Percentiles rank a stretch among this genome's conserved stretches.
phyloP scores from a whole-genome alignment of 2,329 filamentous ascomycete genomes.

The Cercospora nicotianae region DNA sequence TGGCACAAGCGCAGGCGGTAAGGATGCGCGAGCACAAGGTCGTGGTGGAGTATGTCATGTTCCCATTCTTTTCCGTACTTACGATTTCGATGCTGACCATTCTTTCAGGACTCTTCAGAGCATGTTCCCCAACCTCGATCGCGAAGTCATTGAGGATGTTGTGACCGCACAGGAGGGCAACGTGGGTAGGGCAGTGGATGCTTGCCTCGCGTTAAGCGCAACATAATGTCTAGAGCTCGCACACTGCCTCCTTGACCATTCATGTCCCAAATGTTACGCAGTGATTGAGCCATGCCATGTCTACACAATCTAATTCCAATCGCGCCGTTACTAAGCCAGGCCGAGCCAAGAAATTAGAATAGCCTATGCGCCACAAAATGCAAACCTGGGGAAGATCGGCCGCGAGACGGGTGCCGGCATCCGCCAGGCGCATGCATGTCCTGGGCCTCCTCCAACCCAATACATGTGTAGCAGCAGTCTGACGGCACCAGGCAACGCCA shows the following conservation, averaged over 20 bases:
- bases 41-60: constrained; percentile 68
- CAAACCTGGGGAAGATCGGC: constrained; percentile 4
- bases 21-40: constrained; percentile 82
- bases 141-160: constrained; percentile 93
- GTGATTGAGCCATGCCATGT: background rate
- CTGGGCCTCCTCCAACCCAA: background rate
- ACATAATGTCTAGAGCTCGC: constrained; percentile 1
- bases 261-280: background rate
- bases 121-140: constrained; percentile 96
- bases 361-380: background rate
- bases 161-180: constrained; percentile 90
- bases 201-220: constrained; percentile 47
- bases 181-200: constrained; percentile 51
- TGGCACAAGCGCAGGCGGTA: constrained; percentile 80
- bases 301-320: background rate
- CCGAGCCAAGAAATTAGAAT: constrained; percentile 4
- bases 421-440: background rate
- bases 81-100: constrained; percentile 8
- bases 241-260: background rate
- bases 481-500: background rate
- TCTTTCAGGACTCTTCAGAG: constrained; percentile 68
- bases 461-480: background rate
- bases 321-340: background rate
- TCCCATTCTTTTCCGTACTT: background rate
- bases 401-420: background rate